These are phyloP conservation scores for Smittium culicis DNA, from an alignment of 371 early-diverging fungal species.

Conservation along the genomic window DNA sequence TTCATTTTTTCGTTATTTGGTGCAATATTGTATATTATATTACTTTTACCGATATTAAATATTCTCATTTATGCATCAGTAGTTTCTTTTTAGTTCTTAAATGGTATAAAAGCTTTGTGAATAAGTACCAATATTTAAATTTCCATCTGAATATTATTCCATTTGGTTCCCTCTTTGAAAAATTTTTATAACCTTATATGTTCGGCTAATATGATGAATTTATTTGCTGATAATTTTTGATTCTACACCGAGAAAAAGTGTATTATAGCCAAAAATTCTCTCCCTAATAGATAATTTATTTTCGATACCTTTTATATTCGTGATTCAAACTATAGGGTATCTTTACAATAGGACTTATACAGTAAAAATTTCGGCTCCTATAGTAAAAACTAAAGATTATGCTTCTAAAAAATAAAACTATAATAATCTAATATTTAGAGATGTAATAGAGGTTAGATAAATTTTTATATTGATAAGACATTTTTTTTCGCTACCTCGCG, in stretches of 20 bases:
- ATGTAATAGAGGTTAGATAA: not conserved
- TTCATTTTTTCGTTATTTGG: not conserved
- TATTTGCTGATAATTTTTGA: slow-evolving; percentile 7
- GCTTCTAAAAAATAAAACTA: slow-evolving; percentile 20
- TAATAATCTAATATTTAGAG: slow-evolving; percentile 13
- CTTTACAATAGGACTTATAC: not conserved
- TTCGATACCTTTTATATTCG: slow-evolving; percentile 12
- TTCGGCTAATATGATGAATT: slow-evolving; percentile 13
- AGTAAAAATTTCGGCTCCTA: slow-evolving; percentile 30
- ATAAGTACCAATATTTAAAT: slow-evolving; percentile 8
- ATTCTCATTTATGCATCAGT: slow-evolving; percentile 8
- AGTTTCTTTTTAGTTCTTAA: slow-evolving; percentile 1
- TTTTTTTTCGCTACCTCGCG: not conserved
- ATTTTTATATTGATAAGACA: not conserved
- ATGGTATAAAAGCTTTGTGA: slow-evolving; percentile 7
- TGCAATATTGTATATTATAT: not conserved
- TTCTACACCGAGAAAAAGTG: slow-evolving; percentile 11
- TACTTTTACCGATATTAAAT: not conserved
- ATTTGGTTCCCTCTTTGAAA: slow-evolving; percentile 7
- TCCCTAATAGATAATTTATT: slow-evolving; percentile 17
- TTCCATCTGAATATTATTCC: slow-evolving; percentile 13
- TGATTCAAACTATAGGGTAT: slow-evolving; percentile 17
- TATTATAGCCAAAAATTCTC: slow-evolving; percentile 17
- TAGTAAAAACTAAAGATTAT: slow-evolving; percentile 25
- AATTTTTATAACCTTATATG: slow-evolving; percentile 11